Base-by-base conservation (phyloP, 768 basidiomycete genomes). In the Phanerochaete carnosa region DNA sequence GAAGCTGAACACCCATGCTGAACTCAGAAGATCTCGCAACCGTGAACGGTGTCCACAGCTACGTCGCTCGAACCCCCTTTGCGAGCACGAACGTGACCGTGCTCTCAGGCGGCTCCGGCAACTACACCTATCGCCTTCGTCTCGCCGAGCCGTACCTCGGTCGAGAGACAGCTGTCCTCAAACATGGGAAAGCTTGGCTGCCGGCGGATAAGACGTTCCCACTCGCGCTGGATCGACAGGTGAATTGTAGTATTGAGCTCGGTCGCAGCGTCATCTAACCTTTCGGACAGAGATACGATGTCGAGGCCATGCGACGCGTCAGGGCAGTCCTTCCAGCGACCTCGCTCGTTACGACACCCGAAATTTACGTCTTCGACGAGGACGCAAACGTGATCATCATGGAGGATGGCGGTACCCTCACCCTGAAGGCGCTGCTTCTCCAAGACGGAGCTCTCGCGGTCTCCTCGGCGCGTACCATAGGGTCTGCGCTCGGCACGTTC, bases 91-190 rank as follows among this genome's bases (percentile, higher is more conserved):
- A 65, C 2, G 73, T 81, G 26, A 70, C 69, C 6, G 62, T 69
- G 9, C 76, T 89, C 25, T 70, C 75, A 3, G 88, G 87, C 1
- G 88, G 88, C 6, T 54, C 32, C 23, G 76, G 75, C 30, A 89
- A 87, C 70, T 89, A 80, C 69, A 69, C 77, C n/a, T 89, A 77
- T 67, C 80, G 88, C 30, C 66, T 88, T n/a, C 67, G 68, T 32
- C 75, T 87, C 45, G 63, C 62, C 16, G 62, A 52, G 33, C 75
- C 78, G 9, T 73, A 80, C 58, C 66, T 77, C 37, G 83, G 80
- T 0, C 71, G 66, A 3, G 59, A 68, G 53, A 86, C 84, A 3
- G 67, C 85, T 13, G 75, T 89, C 30, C 64, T 88, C 45, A 89
- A 90, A 70, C 83, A 88, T 71, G 78, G 78, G 11, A 77, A 80